A percentile compares a stretch with the other conserved stretches of the same genome.
Conservation (phyloP, 2,329 filamentous ascomycete genomes). For the Aspergillus arachidicola region DNA sequence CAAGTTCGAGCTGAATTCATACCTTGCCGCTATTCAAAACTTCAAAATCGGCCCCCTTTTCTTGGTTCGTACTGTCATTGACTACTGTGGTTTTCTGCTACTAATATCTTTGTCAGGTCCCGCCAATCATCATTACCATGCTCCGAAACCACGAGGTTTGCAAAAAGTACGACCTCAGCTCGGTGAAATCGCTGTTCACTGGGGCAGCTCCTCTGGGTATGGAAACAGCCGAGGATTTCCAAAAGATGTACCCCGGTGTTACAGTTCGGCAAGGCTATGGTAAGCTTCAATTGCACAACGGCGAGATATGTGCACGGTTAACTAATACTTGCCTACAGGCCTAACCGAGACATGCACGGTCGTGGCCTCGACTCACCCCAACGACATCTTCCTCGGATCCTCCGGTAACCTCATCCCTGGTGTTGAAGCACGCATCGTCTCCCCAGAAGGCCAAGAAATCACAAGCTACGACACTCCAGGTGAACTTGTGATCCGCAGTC, state of each 20-base stretch:
- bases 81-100: not conserved
- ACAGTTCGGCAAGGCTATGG: conserved; percentile 73
- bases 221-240: conserved; percentile 69
- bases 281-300: conserved; percentile 24
- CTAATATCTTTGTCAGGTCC: conserved; percentile 54
- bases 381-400: conserved; percentile 71
- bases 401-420: conserved; percentile 71
- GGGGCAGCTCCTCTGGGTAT: conserved; percentile 77
- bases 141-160: conserved; percentile 64
- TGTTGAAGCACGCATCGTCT: conserved; percentile 66
- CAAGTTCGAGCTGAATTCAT: conserved; percentile 72
- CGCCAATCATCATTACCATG: conserved; percentile 79
- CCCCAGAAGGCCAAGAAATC: conserved; percentile 69
- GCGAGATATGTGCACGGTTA: not conserved
- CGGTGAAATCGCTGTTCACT: conserved; percentile 66
- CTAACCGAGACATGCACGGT: conserved; percentile 78
- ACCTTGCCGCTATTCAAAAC: conserved; percentile 65
- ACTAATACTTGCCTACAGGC: conserved; percentile 46
- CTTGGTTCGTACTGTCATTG: conserved; percentile 51
- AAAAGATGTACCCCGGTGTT: conserved; percentile 65
- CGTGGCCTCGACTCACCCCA: conserved; percentile 57
- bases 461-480: conserved; percentile 72
- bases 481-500: conserved; percentile 77
- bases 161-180: conserved; percentile 71
- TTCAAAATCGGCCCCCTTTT: conserved; percentile 70